Evolutionary conservation across 257 asterid species (phyloP).

Genomic region (Gynochthodes officinalis): DNA sequence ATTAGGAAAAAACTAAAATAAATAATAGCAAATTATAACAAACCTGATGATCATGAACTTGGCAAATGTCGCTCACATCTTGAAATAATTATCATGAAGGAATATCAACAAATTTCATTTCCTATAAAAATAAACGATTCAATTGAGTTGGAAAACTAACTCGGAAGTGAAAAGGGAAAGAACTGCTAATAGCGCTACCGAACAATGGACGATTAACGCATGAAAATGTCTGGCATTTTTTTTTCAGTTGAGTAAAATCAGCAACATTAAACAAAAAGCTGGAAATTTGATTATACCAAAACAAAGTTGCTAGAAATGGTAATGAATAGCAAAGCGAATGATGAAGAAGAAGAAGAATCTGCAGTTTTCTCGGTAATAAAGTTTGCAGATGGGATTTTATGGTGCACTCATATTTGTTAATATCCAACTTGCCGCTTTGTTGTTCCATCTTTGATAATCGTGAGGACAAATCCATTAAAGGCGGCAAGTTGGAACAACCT

Average conservation of each 20-base stretch:
- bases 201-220: slow-evolving; percentile 50
- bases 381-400: too few species aligned
- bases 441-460: too few species aligned
- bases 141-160: slow-evolving; percentile 30
- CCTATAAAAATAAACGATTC: too few species aligned
- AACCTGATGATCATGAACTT: slow-evolving; percentile 98
- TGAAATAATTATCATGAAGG: slow-evolving; percentile 11
- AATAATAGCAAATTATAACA: background rate
- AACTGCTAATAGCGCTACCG: slow-evolving; percentile 66
- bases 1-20: background rate
- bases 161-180: slow-evolving; percentile 73
- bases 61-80: slow-evolving; percentile 81
- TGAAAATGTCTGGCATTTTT: slow-evolving; percentile 56
- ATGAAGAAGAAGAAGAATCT: slow-evolving; percentile 8
- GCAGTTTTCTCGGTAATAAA: background rate
- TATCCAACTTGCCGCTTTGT: too few species aligned
- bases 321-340: too few species aligned
- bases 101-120: background rate
- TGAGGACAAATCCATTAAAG: too few species aligned
- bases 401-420: too few species aligned
- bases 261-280: too few species aligned
- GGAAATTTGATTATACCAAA: too few species aligned
- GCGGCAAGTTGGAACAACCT: too few species aligned
- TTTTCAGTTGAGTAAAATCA: too few species aligned
- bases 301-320: background rate